phyloP scores from a whole-genome alignment of 192 early-diverging fungal genomes.

The Phycomyces nitens region DNA sequence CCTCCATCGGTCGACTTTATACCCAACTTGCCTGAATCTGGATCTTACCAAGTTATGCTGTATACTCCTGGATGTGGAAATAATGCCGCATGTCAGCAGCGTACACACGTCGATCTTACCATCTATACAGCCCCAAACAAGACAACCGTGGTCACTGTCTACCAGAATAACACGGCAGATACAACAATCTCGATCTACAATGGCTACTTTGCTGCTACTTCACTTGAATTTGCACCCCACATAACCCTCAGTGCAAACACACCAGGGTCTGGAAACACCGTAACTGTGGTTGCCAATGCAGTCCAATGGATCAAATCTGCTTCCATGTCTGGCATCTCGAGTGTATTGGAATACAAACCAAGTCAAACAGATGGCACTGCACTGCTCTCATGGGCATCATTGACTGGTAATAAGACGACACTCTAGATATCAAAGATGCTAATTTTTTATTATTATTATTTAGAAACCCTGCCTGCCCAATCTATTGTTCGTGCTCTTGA shows the following conservation, averaged over 20 bases:
- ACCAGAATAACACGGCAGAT: constrained; percentile 8
- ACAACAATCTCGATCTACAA: constrained; percentile 11
- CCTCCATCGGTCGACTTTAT: constrained; percentile 15
- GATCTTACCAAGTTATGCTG: constrained; percentile 23
- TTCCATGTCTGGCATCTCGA: constrained; percentile 10
- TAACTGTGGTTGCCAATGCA: constrained; percentile 20
- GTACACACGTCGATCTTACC: constrained; percentile 19
- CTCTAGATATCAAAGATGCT: background rate
- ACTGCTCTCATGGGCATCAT: constrained; percentile 16
- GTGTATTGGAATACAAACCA: constrained; percentile 21
- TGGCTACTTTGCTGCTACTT: constrained; percentile 27
- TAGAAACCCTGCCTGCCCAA: constrained; percentile 32
- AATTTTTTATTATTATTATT: background rate
- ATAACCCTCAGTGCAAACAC: constrained; percentile 11
- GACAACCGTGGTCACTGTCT: background rate
- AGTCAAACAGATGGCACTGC: background rate
- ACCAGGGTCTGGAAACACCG: constrained; percentile 12
- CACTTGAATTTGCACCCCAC: constrained; percentile 17
- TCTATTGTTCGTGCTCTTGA: constrained; percentile 47
- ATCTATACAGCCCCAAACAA: background rate
- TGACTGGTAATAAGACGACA: constrained; percentile 20
- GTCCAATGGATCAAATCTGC: constrained; percentile 27
- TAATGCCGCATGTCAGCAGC: constrained; percentile 15
- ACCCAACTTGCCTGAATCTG: constrained; percentile 29
- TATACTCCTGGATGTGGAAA: constrained; percentile 28